Evolutionary conservation across 139 green algal genomes (phyloP), one percentile per base, ranked within the genome.

Genomic region (Chlorella vulgaris): DNA sequence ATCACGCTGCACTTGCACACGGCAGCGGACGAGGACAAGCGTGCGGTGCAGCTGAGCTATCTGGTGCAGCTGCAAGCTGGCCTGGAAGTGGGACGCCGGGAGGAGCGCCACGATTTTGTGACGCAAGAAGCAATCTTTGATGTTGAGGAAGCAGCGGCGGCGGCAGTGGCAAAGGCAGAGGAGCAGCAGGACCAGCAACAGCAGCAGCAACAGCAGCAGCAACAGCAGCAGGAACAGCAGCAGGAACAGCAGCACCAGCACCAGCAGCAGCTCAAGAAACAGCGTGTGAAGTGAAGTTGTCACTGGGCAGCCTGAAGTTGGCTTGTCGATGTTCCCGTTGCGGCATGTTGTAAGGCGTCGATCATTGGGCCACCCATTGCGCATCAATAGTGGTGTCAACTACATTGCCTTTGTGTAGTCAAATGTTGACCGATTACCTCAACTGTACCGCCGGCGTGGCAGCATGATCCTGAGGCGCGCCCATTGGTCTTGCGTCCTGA

Each of bases 1-100:
- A 69, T 84, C 58, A 76, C 62, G 55, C 69, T 84, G 79, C 62
- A 84, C 31, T 58, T 84, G 66, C 63, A 84, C 55, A 22, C 67
- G 58, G 26, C 79, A 10, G 63, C 69, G 2, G 79, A 80, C 28
- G 22, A 18, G 0, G 58, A 61, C 38, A n/a, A 29, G 26, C 58
- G 74, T 28, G 66, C 58, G 5, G 58, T 61, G 74, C 58, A 38
- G 28, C 38, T 80, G 28, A 31, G n/a, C 58, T 80, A 80, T 39
- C 55, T n/a, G 7, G 58, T n/a, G 26, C 38, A 69, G 13, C 74
- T 80, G 76, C 42, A 74, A 61, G 50, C 22, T 0, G 55, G 60
- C 26, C 35, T 71, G 19, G 39, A 3, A 0, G 76, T 24, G 18
- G 38, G 29, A 19, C 22, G 33, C 40, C 31, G 26, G 19, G 36